Evolutionary conservation across 1,139 yeast species (phyloP).

Genomic region (Pichia inconspicua): DNA sequence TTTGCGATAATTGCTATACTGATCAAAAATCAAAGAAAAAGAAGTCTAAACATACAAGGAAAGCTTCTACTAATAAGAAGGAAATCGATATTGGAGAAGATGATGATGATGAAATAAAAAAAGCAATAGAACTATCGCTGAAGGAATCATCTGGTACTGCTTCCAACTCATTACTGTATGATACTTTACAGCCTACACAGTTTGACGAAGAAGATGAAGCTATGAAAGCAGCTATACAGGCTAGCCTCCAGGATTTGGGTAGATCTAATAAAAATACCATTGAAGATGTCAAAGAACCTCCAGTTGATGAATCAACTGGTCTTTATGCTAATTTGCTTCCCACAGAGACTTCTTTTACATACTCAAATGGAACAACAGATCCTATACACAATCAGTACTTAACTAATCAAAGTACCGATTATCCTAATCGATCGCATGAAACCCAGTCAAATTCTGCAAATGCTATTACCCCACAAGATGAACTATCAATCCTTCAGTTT

Average conservation of each 20-base stretch:
- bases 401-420: neutral
- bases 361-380: neutral
- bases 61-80: neutral
- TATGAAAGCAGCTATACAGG: slow-evolving; percentile 92
- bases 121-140: slow-evolving; percentile 73
- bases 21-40: slow-evolving; percentile 26
- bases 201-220: slow-evolving; percentile 76
- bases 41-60: slow-evolving; percentile 3
- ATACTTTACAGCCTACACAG: neutral
- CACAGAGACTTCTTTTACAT: neutral
- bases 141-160: slow-evolving; percentile 34
- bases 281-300: slow-evolving; percentile 7
- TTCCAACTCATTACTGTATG: neutral
- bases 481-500: slow-evolving; percentile 61
- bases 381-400: neutral
- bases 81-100: neutral
- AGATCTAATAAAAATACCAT: slow-evolving; percentile 28
- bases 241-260: slow-evolving; percentile 64
- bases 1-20: slow-evolving; percentile 81
- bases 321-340: slow-evolving; percentile 22
- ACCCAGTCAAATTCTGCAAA: neutral
- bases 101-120: slow-evolving; percentile 70
- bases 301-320: slow-evolving; percentile 16
- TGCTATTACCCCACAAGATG: slow-evolving; percentile 39
- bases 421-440: neutral